These are phyloP conservation scores for Fusarium pseudoanthophilum DNA, from an alignment of 2,329 filamentous ascomycete genomes.

Conservation along the genomic window DNA sequence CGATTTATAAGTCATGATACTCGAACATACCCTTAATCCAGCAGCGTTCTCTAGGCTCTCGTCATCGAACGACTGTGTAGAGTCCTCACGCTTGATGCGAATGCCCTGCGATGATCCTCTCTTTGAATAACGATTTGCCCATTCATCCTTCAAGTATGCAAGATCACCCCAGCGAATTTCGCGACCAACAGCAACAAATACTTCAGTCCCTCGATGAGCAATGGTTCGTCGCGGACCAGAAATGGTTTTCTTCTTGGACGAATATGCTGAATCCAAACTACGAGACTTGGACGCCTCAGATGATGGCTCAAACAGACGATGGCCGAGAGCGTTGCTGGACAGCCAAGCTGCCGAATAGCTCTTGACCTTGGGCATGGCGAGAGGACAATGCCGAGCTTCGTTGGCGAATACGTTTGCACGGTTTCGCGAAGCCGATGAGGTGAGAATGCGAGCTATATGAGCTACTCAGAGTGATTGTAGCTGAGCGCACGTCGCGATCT, in stretches of 20 bases:
- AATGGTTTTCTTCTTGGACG: slow-evolving; percentile 56
- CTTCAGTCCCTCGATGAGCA: slow-evolving; percentile 83
- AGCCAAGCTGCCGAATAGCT: slow-evolving; percentile 91
- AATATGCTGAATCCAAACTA: slow-evolving; percentile 52
- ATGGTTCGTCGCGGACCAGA: slow-evolving; percentile 72
- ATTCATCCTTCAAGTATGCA: slow-evolving; percentile 76
- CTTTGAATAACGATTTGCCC: slow-evolving; percentile 47
- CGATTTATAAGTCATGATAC: neutral
- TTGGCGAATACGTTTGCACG: neutral
- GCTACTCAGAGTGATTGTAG: neutral
- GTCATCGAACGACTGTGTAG: slow-evolving; percentile 51
- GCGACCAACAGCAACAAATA: slow-evolving; percentile 88
- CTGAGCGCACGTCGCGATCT: neutral
- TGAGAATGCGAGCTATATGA: neutral
- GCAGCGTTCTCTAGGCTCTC: slow-evolving; percentile 44
- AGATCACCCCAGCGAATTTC: slow-evolving; percentile 94
- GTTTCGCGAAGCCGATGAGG: slow-evolving; percentile 29
- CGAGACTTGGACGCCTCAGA: slow-evolving; percentile 53
- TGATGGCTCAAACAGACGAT: slow-evolving; percentile 75
- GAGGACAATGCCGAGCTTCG: slow-evolving; percentile 9
- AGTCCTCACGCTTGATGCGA: slow-evolving; percentile 62
- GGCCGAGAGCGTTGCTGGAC: slow-evolving; percentile 78
- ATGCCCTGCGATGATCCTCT: slow-evolving; percentile 47
- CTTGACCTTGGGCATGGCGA: slow-evolving; percentile 83
- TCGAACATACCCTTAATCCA: slow-evolving; percentile 50